phyloP scores from a whole-genome alignment of 192 early-diverging fungal genomes.

The Coemansia sp. region DNA sequence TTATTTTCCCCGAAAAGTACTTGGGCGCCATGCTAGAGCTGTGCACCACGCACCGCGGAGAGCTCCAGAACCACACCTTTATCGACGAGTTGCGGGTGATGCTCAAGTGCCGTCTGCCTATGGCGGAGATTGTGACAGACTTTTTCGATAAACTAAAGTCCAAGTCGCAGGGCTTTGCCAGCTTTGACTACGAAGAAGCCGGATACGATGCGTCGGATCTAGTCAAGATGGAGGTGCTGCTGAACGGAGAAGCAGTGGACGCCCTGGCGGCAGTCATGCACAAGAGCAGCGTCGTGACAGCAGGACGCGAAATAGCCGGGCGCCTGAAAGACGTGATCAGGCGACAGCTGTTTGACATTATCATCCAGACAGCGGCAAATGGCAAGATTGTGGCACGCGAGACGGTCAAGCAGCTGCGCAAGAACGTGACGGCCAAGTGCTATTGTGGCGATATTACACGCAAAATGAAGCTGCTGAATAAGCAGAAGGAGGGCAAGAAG shows the following conservation, averaged over 20 bases:
- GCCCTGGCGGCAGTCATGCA: slow-evolving; percentile 88
- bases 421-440: slow-evolving; percentile 95
- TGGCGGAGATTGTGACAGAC: slow-evolving; percentile 90
- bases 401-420: slow-evolving; percentile 78
- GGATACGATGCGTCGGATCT: slow-evolving; percentile 83
- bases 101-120: slow-evolving; percentile 81
- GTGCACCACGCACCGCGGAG: slow-evolving; percentile 68
- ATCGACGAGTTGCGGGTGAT: slow-evolving; percentile 81
- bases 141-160: slow-evolving; percentile 95
- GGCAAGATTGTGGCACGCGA: slow-evolving; percentile 83
- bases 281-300: slow-evolving; percentile 58
- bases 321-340: slow-evolving; percentile 78
- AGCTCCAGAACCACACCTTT: slow-evolving; percentile 81
- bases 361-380: slow-evolving; percentile 85
- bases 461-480: slow-evolving; percentile 95
- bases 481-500: slow-evolving; percentile 96
- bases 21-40: slow-evolving; percentile 71
- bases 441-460: slow-evolving; percentile 96
- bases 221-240: slow-evolving; percentile 87
- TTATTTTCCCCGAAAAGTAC: slow-evolving; percentile 84
- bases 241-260: slow-evolving; percentile 90
- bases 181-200: slow-evolving; percentile 93
- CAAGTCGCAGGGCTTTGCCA: slow-evolving; percentile 74
- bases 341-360: slow-evolving; percentile 89
- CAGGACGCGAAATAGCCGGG: slow-evolving; percentile 80